Evolutionary conservation across 495 filamentous ascomycete species (phyloP).

Genomic region (Chaetomidium leptoderma): DNA sequence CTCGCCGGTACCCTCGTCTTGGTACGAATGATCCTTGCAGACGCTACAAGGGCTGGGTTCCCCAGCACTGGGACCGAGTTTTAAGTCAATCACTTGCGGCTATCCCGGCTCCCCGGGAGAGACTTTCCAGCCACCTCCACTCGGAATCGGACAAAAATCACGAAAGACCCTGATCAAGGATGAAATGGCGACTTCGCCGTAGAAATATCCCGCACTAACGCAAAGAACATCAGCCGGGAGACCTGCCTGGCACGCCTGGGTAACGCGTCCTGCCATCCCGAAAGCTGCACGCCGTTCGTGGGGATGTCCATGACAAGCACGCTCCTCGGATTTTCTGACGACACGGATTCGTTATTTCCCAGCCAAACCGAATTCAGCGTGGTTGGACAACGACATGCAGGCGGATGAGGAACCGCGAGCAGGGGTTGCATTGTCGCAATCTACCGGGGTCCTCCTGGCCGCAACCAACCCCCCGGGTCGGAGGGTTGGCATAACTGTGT

Average conservation of each 20-base stretch:
- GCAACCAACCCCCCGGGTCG: conserved; percentile 30
- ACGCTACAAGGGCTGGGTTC: conserved; percentile 16
- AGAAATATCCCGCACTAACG: background rate
- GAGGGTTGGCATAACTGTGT: conserved; percentile 7
- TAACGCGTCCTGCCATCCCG: background rate
- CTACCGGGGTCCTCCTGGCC: conserved; percentile 29
- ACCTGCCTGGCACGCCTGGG: background rate
- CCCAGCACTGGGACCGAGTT: conserved; percentile 17
- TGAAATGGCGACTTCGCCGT: background rate
- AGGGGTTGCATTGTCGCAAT: conserved; percentile 27
- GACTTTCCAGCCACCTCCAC: background rate
- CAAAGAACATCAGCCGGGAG: background rate
- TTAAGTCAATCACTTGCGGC: conserved; percentile 17
- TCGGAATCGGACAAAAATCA: background rate
- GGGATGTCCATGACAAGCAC: background rate
- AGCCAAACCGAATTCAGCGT: conserved; percentile 5
- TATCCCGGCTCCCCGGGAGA: conserved; percentile 19
- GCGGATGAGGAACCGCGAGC: conserved; percentile 16
- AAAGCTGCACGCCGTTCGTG: conserved; percentile 14
- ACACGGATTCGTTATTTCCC: background rate
- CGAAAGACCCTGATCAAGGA: background rate
- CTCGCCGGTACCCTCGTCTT: conserved; percentile 1
- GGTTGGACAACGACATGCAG: background rate
- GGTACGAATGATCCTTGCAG: conserved; percentile 14
- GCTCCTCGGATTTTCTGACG: background rate